A percentile compares a stretch with the other conserved stretches of the same genome.
Evolutionary conservation across 1,284 basidiomycete genomes (phyloP).

Genomic region (Puccinia triticina): DNA sequence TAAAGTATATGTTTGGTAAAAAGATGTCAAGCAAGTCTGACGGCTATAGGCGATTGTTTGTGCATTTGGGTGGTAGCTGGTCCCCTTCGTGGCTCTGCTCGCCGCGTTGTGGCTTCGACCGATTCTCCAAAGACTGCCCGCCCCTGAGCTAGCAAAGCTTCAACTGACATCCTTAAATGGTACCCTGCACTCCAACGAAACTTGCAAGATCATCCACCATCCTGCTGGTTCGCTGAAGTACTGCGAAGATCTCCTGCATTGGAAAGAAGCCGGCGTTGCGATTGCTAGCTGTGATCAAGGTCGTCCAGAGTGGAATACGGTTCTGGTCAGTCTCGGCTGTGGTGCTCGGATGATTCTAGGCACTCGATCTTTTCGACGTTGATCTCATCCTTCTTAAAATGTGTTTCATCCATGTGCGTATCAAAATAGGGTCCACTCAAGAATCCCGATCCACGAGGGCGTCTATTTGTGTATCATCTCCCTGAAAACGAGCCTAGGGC

Average conservation of each 20-base stretch:
- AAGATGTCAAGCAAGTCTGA: too few species aligned
- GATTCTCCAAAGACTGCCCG: neutral
- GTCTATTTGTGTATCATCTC: constrained; percentile 62
- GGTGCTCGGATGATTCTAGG: neutral
- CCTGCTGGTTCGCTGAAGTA: constrained; percentile 60
- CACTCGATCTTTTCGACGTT: neutral
- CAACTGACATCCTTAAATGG: constrained; percentile 20
- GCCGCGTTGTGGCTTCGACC: constrained; percentile 22
- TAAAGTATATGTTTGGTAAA: too few species aligned
- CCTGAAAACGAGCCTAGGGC: neutral
- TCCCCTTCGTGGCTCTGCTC: constrained; percentile 12
- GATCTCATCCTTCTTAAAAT: neutral
- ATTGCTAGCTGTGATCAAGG: constrained; percentile 66
- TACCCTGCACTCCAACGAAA: neutral
- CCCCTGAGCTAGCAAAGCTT: neutral
- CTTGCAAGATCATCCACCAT: constrained; percentile 37
- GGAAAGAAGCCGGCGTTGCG: constrained; percentile 65
- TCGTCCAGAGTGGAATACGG: constrained; percentile 68
- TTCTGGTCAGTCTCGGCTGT: constrained; percentile 62
- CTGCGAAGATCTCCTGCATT: constrained; percentile 70
- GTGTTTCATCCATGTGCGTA: neutral
- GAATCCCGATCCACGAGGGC: constrained; percentile 65
- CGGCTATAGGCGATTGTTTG: neutral
- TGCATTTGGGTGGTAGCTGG: neutral
- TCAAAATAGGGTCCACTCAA: constrained; percentile 64